Evolutionary conservation across 2,329 filamentous ascomycete species (phyloP).

Genomic region (Claviceps lovelessii): DNA sequence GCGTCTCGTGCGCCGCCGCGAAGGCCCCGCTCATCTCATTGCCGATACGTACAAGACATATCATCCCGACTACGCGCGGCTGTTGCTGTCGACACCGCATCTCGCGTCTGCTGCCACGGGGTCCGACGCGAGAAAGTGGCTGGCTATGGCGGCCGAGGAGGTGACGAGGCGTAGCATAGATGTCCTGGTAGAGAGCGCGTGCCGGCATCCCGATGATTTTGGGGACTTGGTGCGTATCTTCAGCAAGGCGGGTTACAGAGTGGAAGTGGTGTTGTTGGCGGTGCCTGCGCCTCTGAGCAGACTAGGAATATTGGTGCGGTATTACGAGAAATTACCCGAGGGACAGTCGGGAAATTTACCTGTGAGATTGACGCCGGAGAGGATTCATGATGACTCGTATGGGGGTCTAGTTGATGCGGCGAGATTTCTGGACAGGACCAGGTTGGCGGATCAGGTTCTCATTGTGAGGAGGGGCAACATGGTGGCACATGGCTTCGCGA

Average conservation of each 20-base stretch:
- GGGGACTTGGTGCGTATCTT: constrained; percentile 21
- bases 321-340: constrained; percentile 21
- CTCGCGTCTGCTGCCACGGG: constrained; percentile 26
- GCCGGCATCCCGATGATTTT: constrained; percentile 29
- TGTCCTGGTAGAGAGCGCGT: constrained; percentile 31
- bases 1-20: constrained; percentile 1
- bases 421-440: constrained; percentile 20
- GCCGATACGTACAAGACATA: constrained; percentile 35
- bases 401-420: constrained; percentile 23
- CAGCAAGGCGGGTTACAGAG: constrained; percentile 19
- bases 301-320: constrained; percentile 28
- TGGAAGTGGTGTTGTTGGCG: constrained; percentile 28
- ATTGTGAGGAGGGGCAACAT: constrained; percentile 24
- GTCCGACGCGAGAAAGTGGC: constrained; percentile 30
- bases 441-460: constrained; percentile 21
- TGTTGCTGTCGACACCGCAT: constrained; percentile 17
- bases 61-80: constrained; percentile 26
- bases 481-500: constrained; percentile 17
- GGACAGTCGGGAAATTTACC: constrained; percentile 21
- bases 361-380: constrained; percentile 26
- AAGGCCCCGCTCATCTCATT: constrained; percentile 25
- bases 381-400: constrained; percentile 33
- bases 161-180: constrained; percentile 19
- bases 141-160: constrained; percentile 23
- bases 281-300: constrained; percentile 27